phyloP scores from a whole-genome alignment of 352 stramenopile genomes.

The Plasmopara muralis region DNA sequence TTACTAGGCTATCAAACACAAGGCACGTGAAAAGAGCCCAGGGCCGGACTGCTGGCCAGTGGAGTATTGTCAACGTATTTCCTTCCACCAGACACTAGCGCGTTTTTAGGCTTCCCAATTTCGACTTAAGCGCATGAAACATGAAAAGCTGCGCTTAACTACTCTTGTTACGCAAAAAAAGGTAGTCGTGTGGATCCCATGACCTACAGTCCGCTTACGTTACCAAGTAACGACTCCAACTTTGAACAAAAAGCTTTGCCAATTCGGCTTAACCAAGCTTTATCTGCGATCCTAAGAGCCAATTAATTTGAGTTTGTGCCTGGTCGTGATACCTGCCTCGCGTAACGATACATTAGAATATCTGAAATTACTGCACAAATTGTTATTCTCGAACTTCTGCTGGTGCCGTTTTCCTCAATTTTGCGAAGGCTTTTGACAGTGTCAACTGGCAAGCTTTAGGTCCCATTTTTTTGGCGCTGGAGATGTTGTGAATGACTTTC shows the following conservation, averaged over 20 bases:
- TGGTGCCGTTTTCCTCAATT: conserved; percentile 4
- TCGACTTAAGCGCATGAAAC: neutral
- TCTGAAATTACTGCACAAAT: neutral
- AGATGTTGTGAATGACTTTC: neutral
- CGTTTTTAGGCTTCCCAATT: neutral
- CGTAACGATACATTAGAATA: neutral
- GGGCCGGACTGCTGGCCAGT: neutral
- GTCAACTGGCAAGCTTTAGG: conserved; percentile 5
- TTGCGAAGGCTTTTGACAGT: conserved; percentile 10
- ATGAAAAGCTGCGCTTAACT: neutral
- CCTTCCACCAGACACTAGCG: neutral
- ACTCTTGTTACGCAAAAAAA: neutral
- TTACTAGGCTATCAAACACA: neutral
- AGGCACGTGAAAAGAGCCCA: no score
- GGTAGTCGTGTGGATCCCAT: neutral
- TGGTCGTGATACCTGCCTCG: neutral
- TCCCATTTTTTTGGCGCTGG: neutral
- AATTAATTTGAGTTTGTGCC: neutral
- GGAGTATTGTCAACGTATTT: conserved; percentile 1
- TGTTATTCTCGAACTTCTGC: neutral
- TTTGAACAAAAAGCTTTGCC: neutral
- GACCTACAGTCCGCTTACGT: neutral
- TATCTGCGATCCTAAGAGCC: neutral
- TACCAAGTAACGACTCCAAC: neutral
- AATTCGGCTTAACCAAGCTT: neutral